phyloP scores from a whole-genome alignment of 345 rosid genomes.

The Eucalyptus pauciflora region DNA sequence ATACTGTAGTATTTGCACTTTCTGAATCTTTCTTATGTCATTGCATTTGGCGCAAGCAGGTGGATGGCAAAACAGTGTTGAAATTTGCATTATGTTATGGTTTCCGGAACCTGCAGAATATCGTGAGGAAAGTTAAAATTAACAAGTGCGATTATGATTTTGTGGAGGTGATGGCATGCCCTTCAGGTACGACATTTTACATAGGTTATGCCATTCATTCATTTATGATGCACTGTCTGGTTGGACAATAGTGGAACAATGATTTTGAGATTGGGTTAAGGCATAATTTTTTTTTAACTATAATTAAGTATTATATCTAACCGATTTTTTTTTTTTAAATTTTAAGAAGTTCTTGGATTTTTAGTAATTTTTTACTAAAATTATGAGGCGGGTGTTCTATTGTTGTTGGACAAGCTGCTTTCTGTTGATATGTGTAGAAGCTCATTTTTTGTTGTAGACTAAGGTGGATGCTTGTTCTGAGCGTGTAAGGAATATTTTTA shows the following conservation, averaged over 20 bases:
- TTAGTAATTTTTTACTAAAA: too few relatives aligned
- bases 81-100: slow-evolving; percentile 89
- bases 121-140: slow-evolving; percentile 73
- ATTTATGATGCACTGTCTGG: background rate
- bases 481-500: background rate
- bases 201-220: background rate
- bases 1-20: background rate
- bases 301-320: background rate
- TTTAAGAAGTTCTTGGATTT: background rate
- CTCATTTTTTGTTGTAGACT: background rate
- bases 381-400: background rate
- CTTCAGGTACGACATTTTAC: slow-evolving; percentile 48
- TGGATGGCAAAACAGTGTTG: slow-evolving; percentile 64
- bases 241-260: background rate
- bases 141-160: slow-evolving; percentile 76
- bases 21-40: background rate
- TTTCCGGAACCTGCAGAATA: slow-evolving; percentile 85
- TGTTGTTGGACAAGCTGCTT: background rate
- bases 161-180: slow-evolving; percentile 99
- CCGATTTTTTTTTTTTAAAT: background rate
- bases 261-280: background rate
- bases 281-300: background rate
- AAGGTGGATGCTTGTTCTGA: background rate
- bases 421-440: background rate
- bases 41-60: slow-evolving; percentile 16